Percentiles rank a stretch among this genome's conserved stretches.
Evolutionary conservation across 2,329 filamentous ascomycete genomes (phyloP).

Genomic region (Fusarium pininemorale): DNA sequence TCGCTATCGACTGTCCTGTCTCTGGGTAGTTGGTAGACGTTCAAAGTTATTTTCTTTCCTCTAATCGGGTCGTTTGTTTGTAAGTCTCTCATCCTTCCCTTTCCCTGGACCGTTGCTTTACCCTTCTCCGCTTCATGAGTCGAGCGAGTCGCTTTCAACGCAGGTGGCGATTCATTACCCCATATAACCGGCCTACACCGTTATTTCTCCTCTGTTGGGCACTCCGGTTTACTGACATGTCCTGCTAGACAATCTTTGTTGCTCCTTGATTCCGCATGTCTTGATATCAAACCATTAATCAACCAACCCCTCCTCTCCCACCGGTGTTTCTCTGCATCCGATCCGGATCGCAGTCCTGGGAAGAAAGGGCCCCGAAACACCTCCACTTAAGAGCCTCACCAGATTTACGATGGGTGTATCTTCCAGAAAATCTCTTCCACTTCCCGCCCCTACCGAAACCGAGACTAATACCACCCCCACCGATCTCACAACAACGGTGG

Average conservation of each 20-base stretch:
- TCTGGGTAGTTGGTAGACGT: conserved; percentile 12
- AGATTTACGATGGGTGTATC: conserved; percentile 64
- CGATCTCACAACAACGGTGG: conserved; percentile 63
- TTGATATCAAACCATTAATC: conserved; percentile 40
- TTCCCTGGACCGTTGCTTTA: neutral
- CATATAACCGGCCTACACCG: conserved; percentile 33
- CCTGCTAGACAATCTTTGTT: conserved; percentile 32
- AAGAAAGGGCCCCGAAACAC: conserved; percentile 33
- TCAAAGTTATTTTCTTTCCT: conserved; percentile 7
- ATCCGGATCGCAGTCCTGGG: conserved; percentile 35
- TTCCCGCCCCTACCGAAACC: conserved; percentile 83
- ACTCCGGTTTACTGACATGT: conserved; percentile 32
- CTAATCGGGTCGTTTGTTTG: conserved; percentile 34
- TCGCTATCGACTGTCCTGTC: conserved; percentile 10
- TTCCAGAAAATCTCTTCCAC: conserved; percentile 68
- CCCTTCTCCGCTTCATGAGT: conserved; percentile 24
- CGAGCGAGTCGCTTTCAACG: conserved; percentile 9
- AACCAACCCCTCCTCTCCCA: conserved; percentile 29
- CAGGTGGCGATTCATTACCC: conserved; percentile 47
- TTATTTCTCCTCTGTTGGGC: conserved; percentile 17
- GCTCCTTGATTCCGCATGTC: conserved; percentile 42
- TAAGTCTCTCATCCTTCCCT: conserved; percentile 23
- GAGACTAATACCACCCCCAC: conserved; percentile 69
- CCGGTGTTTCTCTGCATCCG: conserved; percentile 28
- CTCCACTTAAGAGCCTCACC: conserved; percentile 29